Conservation (phyloP, 495 filamentous ascomycete genomes). For the Neurospora hispaniola region DNA sequence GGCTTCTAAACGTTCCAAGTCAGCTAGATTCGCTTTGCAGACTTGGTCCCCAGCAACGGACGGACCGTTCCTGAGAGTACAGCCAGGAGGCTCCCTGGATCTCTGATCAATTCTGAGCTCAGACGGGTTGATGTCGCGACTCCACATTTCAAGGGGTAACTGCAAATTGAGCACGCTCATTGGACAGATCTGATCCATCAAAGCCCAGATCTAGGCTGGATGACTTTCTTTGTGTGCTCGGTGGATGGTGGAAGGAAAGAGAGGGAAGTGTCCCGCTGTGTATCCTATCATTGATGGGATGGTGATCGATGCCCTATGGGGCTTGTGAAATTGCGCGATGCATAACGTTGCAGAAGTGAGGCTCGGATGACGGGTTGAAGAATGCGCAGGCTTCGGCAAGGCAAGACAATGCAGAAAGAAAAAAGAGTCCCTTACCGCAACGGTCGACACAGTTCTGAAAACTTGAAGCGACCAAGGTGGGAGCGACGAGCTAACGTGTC, state of each 20-base stretch:
- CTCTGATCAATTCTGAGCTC: background rate
- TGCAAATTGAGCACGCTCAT: background rate
- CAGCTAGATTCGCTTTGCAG: slow-evolving; percentile 10
- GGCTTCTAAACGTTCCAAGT: slow-evolving; percentile 16
- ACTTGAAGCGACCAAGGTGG: slow-evolving; percentile 31
- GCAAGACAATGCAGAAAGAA: slow-evolving; percentile 1
- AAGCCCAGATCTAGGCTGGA: background rate
- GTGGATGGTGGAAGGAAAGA: background rate
- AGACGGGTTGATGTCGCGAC: background rate
- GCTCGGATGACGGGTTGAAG: background rate
- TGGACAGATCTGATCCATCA: background rate
- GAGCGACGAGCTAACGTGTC: slow-evolving; percentile 66
- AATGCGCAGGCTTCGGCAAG: slow-evolving; percentile 2
- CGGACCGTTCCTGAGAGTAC: background rate
- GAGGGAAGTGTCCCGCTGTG: background rate
- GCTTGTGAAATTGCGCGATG: background rate
- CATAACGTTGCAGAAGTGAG: background rate
- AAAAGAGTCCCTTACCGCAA: slow-evolving; percentile 55
- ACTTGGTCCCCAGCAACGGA: background rate
- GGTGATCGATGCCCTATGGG: background rate
- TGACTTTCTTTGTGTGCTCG: background rate
- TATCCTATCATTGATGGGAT: background rate
- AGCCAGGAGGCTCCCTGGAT: background rate
- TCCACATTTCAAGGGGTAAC: background rate
- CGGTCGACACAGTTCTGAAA: slow-evolving; percentile 19